Base-by-base conservation (phyloP, 2,329 filamentous ascomycete species). In the Pseudogymnoascus sp. region DNA sequence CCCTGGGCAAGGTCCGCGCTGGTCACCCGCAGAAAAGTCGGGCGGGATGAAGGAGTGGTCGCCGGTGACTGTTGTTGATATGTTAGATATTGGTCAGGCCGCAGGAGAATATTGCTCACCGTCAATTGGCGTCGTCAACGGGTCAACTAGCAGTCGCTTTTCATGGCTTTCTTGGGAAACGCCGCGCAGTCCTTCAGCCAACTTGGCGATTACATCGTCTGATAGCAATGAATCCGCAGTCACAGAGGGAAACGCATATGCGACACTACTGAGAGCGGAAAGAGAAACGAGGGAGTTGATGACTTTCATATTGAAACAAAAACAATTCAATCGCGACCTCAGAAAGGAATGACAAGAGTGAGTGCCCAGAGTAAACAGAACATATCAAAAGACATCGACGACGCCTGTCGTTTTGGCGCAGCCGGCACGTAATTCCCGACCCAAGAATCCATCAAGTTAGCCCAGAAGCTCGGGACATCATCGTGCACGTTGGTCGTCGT, bases 1-100 rank as follows among this genome's bases (percentile, higher is more conserved):
- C 31, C 75, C 75, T 1, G 76, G 76, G 64, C 76, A 78, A 40
- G 73, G 74, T 1, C 74, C 75, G 61, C 75, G 72, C 64, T 75
- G 72, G 65, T 76, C 75, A 11, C 74, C 74, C 8, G 66, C 67
- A 4, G 68, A 67, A 33, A 73, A 72, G 56, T 73, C 66, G 0
- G 74, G 75, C 1, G 74, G 69, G 8, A 72, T 69, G 62, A 75
- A 77, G 11, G 64, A 64, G 65, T 76, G 72, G 21, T 72, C 64
- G 2, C 74, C 74, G n/a, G 69, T 71, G 31, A 75, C 74, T 76
- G 62, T 50, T 38, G 29, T 33, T 29, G 11, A 56, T 62, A 38
- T 38, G 37, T 47, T 44, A 53, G 62, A 47, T 38, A 62, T 38
- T 38, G 42, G 16, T 38, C 31, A 56, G n/a, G 11, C 29, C n/a